Conservation (phyloP, 169 alveolate species). For the Plasmodium sp. region DNA sequence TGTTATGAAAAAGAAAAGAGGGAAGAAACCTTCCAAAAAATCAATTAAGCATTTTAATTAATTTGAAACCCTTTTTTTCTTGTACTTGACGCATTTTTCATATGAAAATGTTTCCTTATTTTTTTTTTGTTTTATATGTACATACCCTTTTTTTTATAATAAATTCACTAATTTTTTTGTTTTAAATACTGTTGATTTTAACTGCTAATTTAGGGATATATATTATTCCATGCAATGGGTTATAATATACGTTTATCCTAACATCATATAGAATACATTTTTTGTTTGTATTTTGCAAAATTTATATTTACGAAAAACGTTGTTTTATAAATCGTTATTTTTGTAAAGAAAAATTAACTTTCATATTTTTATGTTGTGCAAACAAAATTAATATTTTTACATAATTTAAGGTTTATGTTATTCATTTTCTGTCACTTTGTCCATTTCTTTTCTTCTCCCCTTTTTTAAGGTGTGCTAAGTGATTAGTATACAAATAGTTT, state of each 20-base stretch:
- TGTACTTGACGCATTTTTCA: neutral
- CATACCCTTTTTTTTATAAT: neutral
- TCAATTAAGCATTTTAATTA: constrained; percentile 42
- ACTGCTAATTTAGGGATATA: neutral
- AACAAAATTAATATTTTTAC: neutral
- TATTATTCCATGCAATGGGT: neutral
- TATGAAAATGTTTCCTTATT: constrained; percentile 3
- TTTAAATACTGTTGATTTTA: neutral
- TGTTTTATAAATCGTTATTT: neutral
- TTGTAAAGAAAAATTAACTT: neutral
- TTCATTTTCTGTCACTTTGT: neutral
- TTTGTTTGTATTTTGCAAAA: neutral
- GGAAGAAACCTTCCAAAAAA: constrained; percentile 24
- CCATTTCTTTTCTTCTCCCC: neutral
- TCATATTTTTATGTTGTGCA: neutral
- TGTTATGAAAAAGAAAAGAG: constrained; percentile 65
- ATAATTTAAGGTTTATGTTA: neutral
- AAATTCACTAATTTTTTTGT: neutral
- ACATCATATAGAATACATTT: neutral
- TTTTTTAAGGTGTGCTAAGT: neutral
- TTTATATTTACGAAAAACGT: neutral
- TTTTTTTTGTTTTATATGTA: constrained; percentile 2
- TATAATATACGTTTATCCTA: neutral
- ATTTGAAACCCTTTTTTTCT: constrained; percentile 12
- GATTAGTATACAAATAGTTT: neutral